A percentile compares a stretch with the other conserved stretches of the same genome.
These are phyloP conservation scores for Candida chilensis DNA, from an alignment of 805 yeast genomes.

Conservation along the genomic window DNA sequence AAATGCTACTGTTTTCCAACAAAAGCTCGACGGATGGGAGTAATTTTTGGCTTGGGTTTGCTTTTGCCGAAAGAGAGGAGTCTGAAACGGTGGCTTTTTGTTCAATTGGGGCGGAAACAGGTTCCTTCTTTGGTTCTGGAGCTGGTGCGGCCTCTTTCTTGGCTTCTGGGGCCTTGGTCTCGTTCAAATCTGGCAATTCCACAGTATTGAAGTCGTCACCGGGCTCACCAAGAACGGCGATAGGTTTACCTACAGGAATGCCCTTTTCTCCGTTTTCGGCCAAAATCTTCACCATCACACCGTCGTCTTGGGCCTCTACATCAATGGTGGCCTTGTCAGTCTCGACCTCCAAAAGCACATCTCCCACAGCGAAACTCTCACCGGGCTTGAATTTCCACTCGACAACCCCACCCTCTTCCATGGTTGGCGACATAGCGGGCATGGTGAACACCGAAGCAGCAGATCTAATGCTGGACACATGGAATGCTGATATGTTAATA, in stretches of 20 bases:
- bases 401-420: constrained; percentile 92
- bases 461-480: constrained; percentile 9
- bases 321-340: constrained; percentile 81
- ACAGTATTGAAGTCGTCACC: constrained; percentile 71
- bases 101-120: constrained; percentile 6
- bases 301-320: constrained; percentile 90
- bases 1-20: constrained; percentile 51
- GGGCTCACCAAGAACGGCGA: constrained; percentile 82
- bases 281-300: constrained; percentile 70
- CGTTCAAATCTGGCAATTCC: constrained; percentile 42
- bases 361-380: constrained; percentile 73
- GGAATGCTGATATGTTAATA: constrained; percentile 22
- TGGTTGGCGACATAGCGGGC: constrained; percentile 99
- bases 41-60: constrained; percentile 59
- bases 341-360: constrained; percentile 72
- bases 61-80: constrained; percentile 20
- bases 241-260: constrained; percentile 79
- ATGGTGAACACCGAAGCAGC: constrained; percentile 55
- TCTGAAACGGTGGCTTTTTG: constrained; percentile 2
- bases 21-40: constrained; percentile 74
- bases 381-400: constrained; percentile 76
- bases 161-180: constrained; percentile 9
- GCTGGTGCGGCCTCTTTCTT: constrained; percentile 11
- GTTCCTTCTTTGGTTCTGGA: constrained; percentile 8
- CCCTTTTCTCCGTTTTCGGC: constrained; percentile 69